phyloP scores from a whole-genome alignment of 1,284 basidiomycete genomes.

The Naganishia sp. region DNA sequence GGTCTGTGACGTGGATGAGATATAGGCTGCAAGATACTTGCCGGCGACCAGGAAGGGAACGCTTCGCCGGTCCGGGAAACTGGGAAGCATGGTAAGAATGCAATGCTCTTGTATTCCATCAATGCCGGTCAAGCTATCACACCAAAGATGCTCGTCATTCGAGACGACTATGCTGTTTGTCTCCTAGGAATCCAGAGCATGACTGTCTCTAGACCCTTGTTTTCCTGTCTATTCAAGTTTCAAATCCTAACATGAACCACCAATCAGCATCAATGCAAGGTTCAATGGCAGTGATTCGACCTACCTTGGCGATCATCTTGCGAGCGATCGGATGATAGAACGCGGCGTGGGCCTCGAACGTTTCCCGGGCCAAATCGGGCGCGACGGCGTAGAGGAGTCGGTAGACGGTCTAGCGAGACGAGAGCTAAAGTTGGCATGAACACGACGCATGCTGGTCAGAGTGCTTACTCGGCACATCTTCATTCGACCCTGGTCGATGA shows the following conservation, averaged over 20 bases:
- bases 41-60: too few species aligned
- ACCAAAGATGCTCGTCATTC: too few species aligned
- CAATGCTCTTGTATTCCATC: too few species aligned
- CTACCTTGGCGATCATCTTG: conserved; percentile 52
- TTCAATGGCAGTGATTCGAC: not conserved
- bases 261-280: not conserved
- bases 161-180: too few species aligned
- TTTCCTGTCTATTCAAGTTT: conserved; percentile 5
- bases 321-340: conserved; percentile 57
- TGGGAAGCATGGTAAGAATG: too few species aligned
- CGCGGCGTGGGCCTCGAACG: conserved; percentile 55
- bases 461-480: conserved; percentile 53
- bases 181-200: too few species aligned
- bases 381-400: conserved; percentile 55
- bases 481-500: conserved; percentile 56
- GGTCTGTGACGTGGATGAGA: too few species aligned
- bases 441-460: not conserved
- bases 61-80: too few species aligned
- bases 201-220: too few species aligned
- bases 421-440: not conserved
- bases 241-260: not conserved
- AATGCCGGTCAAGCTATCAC: too few species aligned
- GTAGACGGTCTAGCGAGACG: conserved; percentile 49
- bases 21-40: too few species aligned
- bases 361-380: conserved; percentile 56